Evolutionary conservation across 2,329 filamentous ascomycete genomes (phyloP).

Genomic region (Pseudogymnoascus sp.): DNA sequence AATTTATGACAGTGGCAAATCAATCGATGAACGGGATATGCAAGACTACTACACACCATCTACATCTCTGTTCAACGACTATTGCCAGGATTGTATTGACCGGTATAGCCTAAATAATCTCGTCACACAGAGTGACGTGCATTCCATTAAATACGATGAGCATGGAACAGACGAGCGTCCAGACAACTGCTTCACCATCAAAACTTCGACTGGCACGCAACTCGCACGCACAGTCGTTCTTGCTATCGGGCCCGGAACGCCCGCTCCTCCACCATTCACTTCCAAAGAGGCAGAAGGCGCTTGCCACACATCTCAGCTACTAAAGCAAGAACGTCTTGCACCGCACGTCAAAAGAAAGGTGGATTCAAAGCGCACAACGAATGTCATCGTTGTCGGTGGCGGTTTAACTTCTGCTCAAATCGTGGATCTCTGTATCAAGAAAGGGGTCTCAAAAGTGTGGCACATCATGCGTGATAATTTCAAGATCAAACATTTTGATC

Average conservation of each 20-base stretch:
- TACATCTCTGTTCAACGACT: conserved; percentile 50
- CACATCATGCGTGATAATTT: conserved; percentile 55
- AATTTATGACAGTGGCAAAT: conserved; percentile 29
- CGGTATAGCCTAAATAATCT: conserved; percentile 51
- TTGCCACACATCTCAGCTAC: conserved; percentile 10
- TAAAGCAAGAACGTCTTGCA: conserved; percentile 12
- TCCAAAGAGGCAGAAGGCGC: conserved; percentile 16
- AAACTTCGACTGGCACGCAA: conserved; percentile 43
- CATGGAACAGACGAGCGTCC: conserved; percentile 11
- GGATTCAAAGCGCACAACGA: conserved; percentile 40
- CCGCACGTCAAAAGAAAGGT: conserved; percentile 43
- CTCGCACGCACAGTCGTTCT: conserved; percentile 58
- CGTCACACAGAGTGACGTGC: conserved; percentile 44
- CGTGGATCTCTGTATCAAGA: conserved; percentile 54
- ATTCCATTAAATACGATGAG: conserved; percentile 17
- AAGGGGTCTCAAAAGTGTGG: conserved; percentile 59
- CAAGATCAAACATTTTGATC: conserved; percentile 65
- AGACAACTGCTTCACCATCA: conserved; percentile 55
- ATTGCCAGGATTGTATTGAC: conserved; percentile 47
- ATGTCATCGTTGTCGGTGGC: conserved; percentile 63
- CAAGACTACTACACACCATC: conserved; percentile 64
- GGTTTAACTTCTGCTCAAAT: conserved; percentile 71
- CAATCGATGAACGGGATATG: conserved; percentile 53
- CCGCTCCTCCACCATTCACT: conserved; percentile 29
- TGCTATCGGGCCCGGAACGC: conserved; percentile 50